Evolutionary conservation across 2,329 filamentous ascomycete species (phyloP), one percentile per base, ranked within the genome.

Genomic region (Beauveria rudraprayagi): DNA sequence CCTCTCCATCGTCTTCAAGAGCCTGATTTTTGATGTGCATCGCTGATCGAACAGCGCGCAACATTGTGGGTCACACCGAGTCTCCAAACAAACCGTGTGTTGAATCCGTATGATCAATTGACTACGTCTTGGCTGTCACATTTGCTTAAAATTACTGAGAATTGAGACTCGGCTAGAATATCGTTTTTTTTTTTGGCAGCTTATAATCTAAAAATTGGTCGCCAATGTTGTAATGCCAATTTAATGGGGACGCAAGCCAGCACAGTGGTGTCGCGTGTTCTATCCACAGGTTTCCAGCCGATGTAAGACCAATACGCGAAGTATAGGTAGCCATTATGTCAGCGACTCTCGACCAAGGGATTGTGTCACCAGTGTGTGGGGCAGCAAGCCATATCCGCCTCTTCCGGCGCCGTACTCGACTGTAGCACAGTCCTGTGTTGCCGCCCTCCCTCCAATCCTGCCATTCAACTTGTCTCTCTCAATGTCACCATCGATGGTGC

Each of bases 1-100:
- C 72, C 72, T 1, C 61, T 71, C 40, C 72, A 76, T 62, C 72
- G 73, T 5, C 71, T 74, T 55, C 68, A 70, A 34, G 70, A 71
- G 57, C 65, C 69, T 46, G 46, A n/a, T 22, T 43, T 48, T 41
- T 61, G 22, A 61, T 41, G 19, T 37, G 50, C 48, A 26, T 37
- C 19, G 47, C 10, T 28, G 14, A 22, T 54, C 50, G 30, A 34
- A 53, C n/a, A 22, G 22, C 22, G 43, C 19, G 47, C 28, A 19
- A 40, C 55, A 48, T 9, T 56, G 56, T 52, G 47, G 47, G 47
- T 34, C 56, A 6, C 16, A 8, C 11, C 16, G 6, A 40, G 11
- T 19, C 22, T 46, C 24, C 56, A 30, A 37, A 58, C 46, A 14
- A 24, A 52, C 44, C 37, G 34, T 28, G 56, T 60, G 50, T 60